These are phyloP conservation scores for Plasmodium relictum DNA, from an alignment of 169 alveolate species.

Conservation along the genomic window DNA sequence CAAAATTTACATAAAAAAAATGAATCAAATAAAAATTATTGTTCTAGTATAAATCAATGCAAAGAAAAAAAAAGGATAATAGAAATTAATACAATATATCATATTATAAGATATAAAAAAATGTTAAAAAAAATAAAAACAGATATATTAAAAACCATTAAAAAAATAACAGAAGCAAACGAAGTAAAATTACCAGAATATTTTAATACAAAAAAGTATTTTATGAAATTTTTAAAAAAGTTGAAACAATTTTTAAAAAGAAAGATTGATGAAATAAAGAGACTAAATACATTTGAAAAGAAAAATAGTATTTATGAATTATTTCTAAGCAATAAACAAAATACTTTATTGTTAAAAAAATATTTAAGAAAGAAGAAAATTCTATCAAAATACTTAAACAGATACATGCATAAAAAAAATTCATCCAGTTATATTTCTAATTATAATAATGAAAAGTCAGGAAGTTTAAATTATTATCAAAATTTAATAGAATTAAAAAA, in stretches of 20 bases:
- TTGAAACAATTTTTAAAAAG: neutral
- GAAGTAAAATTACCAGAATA: neutral
- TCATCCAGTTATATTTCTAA: neutral
- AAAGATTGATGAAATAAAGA: neutral
- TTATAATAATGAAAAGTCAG: neutral
- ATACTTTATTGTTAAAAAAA: slow-evolving; percentile 10
- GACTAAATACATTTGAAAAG: neutral
- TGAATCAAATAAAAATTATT: neutral
- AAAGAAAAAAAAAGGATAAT: neutral
- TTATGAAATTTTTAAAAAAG: slow-evolving; percentile 17
- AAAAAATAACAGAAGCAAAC: neutral
- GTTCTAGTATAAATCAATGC: too few species aligned
- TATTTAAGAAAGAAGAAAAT: slow-evolving; percentile 13
- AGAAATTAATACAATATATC: slow-evolving; percentile 10
- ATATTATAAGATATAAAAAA: slow-evolving; percentile 16
- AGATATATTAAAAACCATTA: slow-evolving; percentile 7
- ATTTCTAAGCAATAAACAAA: slow-evolving; percentile 4
- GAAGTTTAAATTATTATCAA: neutral
- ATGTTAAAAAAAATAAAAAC: slow-evolving; percentile 19
- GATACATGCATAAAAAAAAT: too few species aligned
- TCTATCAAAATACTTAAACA: slow-evolving; percentile 11
- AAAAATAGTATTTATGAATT: slow-evolving; percentile 15
- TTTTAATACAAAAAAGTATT: neutral
- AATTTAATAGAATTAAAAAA: too few species aligned
- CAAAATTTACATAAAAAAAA: neutral